Conservation (phyloP, 352 stramenopile species). For the Aphanomyces cochlioides region DNA sequence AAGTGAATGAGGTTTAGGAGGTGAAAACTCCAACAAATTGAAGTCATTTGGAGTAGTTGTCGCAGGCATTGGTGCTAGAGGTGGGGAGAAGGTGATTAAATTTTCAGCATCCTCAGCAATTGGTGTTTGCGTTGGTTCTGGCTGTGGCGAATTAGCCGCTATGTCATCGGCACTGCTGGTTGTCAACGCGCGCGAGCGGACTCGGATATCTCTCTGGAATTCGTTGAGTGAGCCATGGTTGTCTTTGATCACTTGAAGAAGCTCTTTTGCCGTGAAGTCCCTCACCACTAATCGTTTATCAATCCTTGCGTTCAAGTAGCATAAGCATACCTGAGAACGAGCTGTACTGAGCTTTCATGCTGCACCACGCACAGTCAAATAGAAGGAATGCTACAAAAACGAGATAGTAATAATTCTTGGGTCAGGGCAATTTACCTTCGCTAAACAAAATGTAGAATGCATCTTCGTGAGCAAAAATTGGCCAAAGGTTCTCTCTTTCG, state of each 20-base stretch:
- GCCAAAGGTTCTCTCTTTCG: conserved; percentile 63
- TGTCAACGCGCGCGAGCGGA: not conserved
- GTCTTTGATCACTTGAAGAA: conserved; percentile 68
- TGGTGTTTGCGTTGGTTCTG: too few relatives aligned
- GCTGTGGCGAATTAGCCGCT: not conserved
- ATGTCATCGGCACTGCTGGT: not conserved
- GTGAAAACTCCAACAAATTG: conserved; percentile 17
- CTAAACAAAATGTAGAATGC: conserved; percentile 77
- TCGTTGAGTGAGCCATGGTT: conserved; percentile 42
- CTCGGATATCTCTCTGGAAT: conserved; percentile 7
- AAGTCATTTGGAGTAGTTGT: not conserved
- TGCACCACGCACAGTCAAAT: conserved; percentile 79
- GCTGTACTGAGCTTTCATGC: conserved; percentile 84
- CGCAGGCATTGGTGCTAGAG: not conserved
- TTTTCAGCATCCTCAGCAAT: not conserved
- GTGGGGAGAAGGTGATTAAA: conserved; percentile 16
- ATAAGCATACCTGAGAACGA: conserved; percentile 53
- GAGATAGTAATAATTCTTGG: conserved; percentile 12
- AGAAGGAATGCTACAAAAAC: conserved; percentile 59
- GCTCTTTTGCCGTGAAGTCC: conserved; percentile 61
- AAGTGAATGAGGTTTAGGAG: conserved; percentile 1
- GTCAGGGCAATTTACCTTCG: conserved; percentile 36
- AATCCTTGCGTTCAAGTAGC: not conserved
- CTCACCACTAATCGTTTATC: conserved; percentile 52
- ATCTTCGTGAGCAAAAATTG: conserved; percentile 60